Conservation (phyloP, 805 yeast genomes). For the Torulaspora maleeae region DNA sequence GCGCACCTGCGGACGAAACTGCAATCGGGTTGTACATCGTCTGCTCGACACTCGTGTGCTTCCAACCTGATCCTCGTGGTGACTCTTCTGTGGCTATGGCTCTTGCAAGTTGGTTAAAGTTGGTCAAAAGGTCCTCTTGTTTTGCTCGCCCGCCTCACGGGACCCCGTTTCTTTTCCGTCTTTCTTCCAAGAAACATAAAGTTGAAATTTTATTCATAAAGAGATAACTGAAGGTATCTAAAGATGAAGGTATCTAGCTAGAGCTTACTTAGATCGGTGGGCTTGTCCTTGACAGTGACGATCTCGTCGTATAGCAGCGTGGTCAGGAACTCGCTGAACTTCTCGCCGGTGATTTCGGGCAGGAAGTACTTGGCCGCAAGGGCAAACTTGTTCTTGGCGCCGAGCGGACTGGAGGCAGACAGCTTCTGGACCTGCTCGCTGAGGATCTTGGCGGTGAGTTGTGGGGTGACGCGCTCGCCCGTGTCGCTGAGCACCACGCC, state of each 20-base stretch:
- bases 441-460: slow-evolving; percentile 52
- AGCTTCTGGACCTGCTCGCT: slow-evolving; percentile 57
- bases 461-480: slow-evolving; percentile 54
- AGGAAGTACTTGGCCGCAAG: slow-evolving; percentile 66
- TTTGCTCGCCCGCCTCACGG: neutral
- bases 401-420: slow-evolving; percentile 40
- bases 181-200: neutral
- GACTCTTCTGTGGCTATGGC: neutral
- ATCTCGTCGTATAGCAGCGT: slow-evolving; percentile 67
- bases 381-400: slow-evolving; percentile 55
- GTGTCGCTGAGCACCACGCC: slow-evolving; percentile 55
- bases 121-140: neutral
- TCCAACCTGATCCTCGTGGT: no score
- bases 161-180: neutral
- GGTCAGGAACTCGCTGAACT: slow-evolving; percentile 73
- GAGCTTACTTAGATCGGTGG: slow-evolving; percentile 27
- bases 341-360: slow-evolving; percentile 68
- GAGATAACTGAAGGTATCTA: no score
- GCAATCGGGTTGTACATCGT: slow-evolving; percentile 14
- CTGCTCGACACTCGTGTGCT: neutral
- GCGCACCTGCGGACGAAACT: slow-evolving; percentile 5
- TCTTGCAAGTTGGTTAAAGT: neutral
- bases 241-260: no score
- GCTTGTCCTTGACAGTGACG: slow-evolving; percentile 33
- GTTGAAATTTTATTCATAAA: no score